Evolutionary conservation across 1,139 yeast species (phyloP).

Genomic region (Arxiozyma heterogenica): DNA sequence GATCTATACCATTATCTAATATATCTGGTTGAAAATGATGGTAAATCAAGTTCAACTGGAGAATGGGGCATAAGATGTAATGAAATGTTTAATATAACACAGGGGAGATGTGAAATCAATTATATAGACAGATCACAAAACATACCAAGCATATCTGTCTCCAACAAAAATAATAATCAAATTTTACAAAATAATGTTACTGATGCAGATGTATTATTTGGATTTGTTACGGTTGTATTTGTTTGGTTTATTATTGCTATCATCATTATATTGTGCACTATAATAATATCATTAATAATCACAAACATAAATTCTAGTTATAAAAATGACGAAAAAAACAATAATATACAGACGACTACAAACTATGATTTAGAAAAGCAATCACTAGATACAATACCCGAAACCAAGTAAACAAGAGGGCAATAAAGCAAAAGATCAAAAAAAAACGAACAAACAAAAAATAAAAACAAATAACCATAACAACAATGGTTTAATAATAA

Average conservation of each 20-base stretch:
- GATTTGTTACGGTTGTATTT: slow-evolving; percentile 1
- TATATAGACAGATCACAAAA: neutral
- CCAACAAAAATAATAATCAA: neutral
- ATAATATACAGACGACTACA: neutral
- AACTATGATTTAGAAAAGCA: neutral
- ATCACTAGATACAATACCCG: neutral
- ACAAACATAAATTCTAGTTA: neutral
- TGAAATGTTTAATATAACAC: neutral
- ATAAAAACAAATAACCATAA: too few relatives aligned
- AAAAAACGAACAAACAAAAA: too few relatives aligned
- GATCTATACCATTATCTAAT: neutral
- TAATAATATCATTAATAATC: neutral
- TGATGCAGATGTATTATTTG: slow-evolving; percentile 3
- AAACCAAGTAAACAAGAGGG: neutral
- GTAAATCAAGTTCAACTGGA: neutral
- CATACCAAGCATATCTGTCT: neutral
- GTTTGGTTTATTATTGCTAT: slow-evolving; percentile 6
- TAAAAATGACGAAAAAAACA: neutral
- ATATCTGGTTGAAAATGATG: neutral
- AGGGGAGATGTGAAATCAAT: neutral
- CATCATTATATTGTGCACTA: neutral
- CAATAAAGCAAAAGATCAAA: neutral
- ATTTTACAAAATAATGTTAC: neutral
- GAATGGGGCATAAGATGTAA: neutral
- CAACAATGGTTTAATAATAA: neutral